phyloP scores from a whole-genome alignment of 2,329 filamentous ascomycete species.

The Aschersonia sp. region DNA sequence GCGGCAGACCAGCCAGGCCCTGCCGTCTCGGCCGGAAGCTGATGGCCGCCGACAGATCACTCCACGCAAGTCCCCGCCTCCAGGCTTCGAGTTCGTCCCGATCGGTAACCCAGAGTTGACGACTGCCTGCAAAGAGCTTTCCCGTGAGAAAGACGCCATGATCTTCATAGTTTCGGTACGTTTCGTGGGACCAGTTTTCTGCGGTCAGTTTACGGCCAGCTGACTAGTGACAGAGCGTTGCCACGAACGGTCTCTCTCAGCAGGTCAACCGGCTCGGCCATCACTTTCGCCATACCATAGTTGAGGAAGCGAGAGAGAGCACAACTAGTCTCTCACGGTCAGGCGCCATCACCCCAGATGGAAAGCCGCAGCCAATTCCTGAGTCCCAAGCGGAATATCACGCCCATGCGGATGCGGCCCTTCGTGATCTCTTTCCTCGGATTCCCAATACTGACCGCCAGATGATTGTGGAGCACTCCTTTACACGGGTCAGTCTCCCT shows the following conservation, averaged over 20 bases:
- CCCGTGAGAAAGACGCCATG: conserved; percentile 45
- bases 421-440: conserved; percentile 49
- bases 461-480: conserved; percentile 47
- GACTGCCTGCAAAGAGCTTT: conserved; percentile 47
- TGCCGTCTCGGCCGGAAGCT: conserved; percentile 11
- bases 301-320: conserved; percentile 34
- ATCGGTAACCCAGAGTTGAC: conserved; percentile 48
- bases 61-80: conserved; percentile 34
- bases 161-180: conserved; percentile 51
- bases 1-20: conserved; percentile 6
- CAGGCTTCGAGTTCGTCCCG: conserved; percentile 48
- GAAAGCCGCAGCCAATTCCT: conserved; percentile 42
- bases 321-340: conserved; percentile 12
- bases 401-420: conserved; percentile 43
- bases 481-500: conserved; percentile 37
- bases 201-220: neutral
- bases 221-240: conserved; percentile 4
- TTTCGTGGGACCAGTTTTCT: neutral
- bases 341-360: conserved; percentile 9
- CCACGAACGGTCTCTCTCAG: conserved; percentile 26
- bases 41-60: conserved; percentile 30
- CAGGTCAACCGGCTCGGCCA: conserved; percentile 46
- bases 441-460: conserved; percentile 51
- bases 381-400: conserved; percentile 44
- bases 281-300: conserved; percentile 43